Percentiles rank a stretch among this genome's conserved stretches.
Conservation (phyloP, 2,329 filamentous ascomycete genomes). For the Ophiostoma quercus region DNA sequence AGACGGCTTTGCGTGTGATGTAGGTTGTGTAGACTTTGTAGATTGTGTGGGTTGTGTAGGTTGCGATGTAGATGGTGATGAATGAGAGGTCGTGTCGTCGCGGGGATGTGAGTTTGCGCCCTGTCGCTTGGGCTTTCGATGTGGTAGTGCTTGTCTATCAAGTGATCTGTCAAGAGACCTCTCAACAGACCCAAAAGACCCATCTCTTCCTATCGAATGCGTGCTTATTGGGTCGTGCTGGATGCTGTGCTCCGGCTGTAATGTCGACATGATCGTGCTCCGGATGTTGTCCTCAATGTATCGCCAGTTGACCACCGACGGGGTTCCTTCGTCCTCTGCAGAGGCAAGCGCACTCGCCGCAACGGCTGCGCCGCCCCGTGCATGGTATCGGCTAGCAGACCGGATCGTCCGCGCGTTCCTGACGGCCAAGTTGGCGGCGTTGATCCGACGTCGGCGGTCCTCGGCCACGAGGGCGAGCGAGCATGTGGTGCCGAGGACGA, state of each 20-base stretch:
- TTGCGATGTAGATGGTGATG: not conserved
- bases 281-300: not conserved
- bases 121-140: not conserved
- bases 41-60: not conserved
- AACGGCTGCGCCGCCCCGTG: constrained; percentile 29
- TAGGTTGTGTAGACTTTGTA: not conserved
- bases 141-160: not conserved
- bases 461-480: constrained; percentile 42
- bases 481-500: constrained; percentile 44
- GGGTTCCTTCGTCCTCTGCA: constrained; percentile 28
- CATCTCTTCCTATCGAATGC: not conserved
- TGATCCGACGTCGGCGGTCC: constrained; percentile 43
- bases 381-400: constrained; percentile 37
- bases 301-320: not conserved
- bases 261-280: not conserved
- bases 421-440: constrained; percentile 37
- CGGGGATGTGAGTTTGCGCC: not conserved
- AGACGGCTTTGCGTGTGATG: not conserved
- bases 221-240: not conserved
- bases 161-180: not conserved
- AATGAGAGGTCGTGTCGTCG: not conserved
- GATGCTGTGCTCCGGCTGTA: constrained; percentile 4
- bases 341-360: constrained; percentile 24
- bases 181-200: not conserved
- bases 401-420: constrained; percentile 40